Percentiles rank a stretch among this genome's conserved stretches.
phyloP scores from a whole-genome alignment of 805 yeast species.

The Kuraishia piskuri region DNA sequence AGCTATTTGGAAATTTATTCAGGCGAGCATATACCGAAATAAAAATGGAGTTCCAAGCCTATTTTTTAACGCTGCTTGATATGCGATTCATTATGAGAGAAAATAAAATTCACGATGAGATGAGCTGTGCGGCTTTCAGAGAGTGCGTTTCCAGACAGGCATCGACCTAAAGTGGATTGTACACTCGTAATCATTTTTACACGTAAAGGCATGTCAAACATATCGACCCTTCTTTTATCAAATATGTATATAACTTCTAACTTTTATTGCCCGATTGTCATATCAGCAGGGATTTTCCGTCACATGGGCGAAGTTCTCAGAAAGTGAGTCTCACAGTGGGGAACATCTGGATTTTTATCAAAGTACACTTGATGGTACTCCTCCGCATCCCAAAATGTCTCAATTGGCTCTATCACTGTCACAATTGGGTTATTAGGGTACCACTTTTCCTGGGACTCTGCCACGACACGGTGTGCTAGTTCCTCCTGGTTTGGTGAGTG shows the following conservation, averaged over 20 bases:
- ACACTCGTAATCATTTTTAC: too few relatives aligned
- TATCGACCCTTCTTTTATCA: background rate
- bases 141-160: background rate
- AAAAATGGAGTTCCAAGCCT: background rate
- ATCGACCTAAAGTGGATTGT: background rate
- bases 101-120: background rate
- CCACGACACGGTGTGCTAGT: constrained; percentile 31
- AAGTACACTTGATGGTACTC: constrained; percentile 85
- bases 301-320: constrained; percentile 53
- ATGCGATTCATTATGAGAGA: background rate
- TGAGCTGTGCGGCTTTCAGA: background rate
- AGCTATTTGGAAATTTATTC: too few relatives aligned
- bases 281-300: background rate
- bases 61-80: background rate
- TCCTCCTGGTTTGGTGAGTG: constrained; percentile 41
- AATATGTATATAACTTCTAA: too few relatives aligned
- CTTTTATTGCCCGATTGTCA: background rate
- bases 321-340: constrained; percentile 86
- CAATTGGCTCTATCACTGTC: constrained; percentile 62
- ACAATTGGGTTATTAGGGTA: constrained; percentile 60
- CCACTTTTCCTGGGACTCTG: constrained; percentile 63
- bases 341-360: constrained; percentile 73
- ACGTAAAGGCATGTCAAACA: background rate
- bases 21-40: background rate
- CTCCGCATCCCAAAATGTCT: constrained; percentile 86